Conservation (phyloP, 768 basidiomycete genomes). For the Tricholoma hemisulphureum region DNA sequence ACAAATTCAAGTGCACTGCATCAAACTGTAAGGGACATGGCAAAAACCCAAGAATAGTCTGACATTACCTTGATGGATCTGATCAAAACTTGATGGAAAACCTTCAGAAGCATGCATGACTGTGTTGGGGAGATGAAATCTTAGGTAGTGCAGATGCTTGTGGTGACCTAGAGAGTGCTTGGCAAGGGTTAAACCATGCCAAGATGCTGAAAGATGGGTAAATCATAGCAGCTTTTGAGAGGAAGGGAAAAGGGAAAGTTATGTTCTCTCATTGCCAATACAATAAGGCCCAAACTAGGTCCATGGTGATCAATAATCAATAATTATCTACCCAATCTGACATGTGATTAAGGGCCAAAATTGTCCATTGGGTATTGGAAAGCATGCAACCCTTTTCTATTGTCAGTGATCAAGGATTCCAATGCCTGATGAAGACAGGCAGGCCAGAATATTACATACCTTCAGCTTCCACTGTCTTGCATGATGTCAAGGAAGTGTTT, state of each 20-base stretch:
- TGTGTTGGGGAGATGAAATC: no score
- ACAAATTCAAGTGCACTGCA: not conserved
- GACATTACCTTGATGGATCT: not conserved
- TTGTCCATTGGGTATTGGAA: slow-evolving; percentile 37
- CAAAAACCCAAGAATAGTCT: not conserved
- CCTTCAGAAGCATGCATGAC: not conserved
- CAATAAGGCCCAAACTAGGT: no score
- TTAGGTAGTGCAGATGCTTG: no score
- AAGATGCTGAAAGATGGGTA: no score
- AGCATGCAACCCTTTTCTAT: no score
- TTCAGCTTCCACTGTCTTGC: slow-evolving; percentile 25
- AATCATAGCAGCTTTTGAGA: no score
- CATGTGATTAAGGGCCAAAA: slow-evolving; percentile 19
- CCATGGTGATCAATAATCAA: no score
- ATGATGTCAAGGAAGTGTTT: slow-evolving; percentile 21
- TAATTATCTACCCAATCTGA: not conserved
- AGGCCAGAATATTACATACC: slow-evolving; percentile 31
- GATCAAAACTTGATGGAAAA: not conserved
- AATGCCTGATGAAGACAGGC: slow-evolving; percentile 29
- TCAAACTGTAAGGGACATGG: no score
- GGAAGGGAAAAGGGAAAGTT: no score
- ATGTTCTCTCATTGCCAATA: no score
- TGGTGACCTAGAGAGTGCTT: no score
- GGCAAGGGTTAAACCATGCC: no score
- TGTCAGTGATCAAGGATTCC: slow-evolving; percentile 30